phyloP scores from a whole-genome alignment of 1,284 basidiomycete genomes.

The Cyathus olla region DNA sequence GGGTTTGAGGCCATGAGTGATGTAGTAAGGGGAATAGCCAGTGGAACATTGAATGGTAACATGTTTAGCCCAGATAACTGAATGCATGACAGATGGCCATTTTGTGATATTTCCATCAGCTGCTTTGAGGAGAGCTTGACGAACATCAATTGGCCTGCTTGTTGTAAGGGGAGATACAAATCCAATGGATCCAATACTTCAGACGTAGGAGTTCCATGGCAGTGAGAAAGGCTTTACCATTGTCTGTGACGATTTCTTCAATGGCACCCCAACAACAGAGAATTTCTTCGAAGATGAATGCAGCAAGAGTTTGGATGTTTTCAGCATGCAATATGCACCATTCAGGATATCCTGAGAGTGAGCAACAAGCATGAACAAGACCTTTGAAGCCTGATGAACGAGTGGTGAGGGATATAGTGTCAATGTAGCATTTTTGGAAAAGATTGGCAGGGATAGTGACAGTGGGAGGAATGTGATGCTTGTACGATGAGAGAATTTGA shows the following conservation, averaged over 20 bases:
- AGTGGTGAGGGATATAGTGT: slow-evolving; percentile 9
- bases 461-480: slow-evolving; percentile 40
- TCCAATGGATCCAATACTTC: slow-evolving; percentile 45
- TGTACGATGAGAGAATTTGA: slow-evolving; percentile 33
- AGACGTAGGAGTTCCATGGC: slow-evolving; percentile 33
- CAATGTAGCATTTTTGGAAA: slow-evolving; percentile 43
- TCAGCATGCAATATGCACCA: slow-evolving; percentile 19
- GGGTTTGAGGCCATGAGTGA: slow-evolving; percentile 46
- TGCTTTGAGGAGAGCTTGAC: slow-evolving; percentile 49
- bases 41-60: slow-evolving; percentile 38
- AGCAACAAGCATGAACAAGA: slow-evolving; percentile 24
- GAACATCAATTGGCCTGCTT: slow-evolving; percentile 49
- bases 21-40: slow-evolving; percentile 48
- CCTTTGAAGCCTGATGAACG: slow-evolving; percentile 17
- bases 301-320: slow-evolving; percentile 16
- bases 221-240: slow-evolving; percentile 36
- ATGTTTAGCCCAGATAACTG: slow-evolving; percentile 53
- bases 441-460: slow-evolving; percentile 38
- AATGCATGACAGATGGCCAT: slow-evolving; percentile 39
- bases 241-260: slow-evolving; percentile 36
- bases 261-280: too few species aligned
- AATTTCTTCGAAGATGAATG: slow-evolving; percentile 18
- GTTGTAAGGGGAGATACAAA: slow-evolving; percentile 57
- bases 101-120: slow-evolving; percentile 36
- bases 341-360: slow-evolving; percentile 27